Percentiles rank a stretch among this genome's conserved stretches.
Evolutionary conservation across 2,329 filamentous ascomycete species (phyloP).

Genomic region (Fusarium chaquense): DNA sequence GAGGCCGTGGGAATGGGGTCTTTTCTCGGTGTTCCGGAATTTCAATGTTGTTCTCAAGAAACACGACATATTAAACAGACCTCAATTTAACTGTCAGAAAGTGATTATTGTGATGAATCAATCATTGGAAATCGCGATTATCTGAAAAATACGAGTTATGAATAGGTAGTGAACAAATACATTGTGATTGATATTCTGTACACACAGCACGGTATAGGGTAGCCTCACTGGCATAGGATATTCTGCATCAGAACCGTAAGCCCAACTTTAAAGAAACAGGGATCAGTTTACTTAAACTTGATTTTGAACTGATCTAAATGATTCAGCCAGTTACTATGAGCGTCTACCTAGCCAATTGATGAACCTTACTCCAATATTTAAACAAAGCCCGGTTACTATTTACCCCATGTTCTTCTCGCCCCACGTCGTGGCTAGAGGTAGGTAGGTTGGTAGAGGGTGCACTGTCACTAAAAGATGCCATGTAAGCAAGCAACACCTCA

Average conservation of each 20-base stretch:
- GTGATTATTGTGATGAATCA: too few species aligned
- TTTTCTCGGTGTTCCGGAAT: slow-evolving; percentile 1
- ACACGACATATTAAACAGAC: not conserved
- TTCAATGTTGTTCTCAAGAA: not conserved
- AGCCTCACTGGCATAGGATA: not conserved
- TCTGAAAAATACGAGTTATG: too few species aligned
- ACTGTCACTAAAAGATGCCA: not conserved
- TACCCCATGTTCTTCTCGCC: slow-evolving; percentile 4
- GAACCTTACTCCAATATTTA: not conserved
- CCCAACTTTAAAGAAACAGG: not conserved
- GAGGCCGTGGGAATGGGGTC: not conserved
- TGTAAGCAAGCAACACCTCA: slow-evolving; percentile 1
- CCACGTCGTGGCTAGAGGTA: not conserved
- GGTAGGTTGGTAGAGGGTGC: not conserved
- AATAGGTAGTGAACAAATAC: not conserved
- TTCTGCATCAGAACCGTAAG: not conserved
- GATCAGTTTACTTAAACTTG: not conserved
- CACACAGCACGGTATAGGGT: not conserved
- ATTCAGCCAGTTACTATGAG: not conserved
- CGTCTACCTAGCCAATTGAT: not conserved
- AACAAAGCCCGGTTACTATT: not conserved
- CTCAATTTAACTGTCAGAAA: too few species aligned
- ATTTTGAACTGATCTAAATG: not conserved
- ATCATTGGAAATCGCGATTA: too few species aligned
- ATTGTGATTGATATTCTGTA: too few species aligned